Evolutionary conservation across 2,329 filamentous ascomycete species (phyloP), one percentile per base, ranked within the genome.

Genomic region (Diaporthe helianthi): DNA sequence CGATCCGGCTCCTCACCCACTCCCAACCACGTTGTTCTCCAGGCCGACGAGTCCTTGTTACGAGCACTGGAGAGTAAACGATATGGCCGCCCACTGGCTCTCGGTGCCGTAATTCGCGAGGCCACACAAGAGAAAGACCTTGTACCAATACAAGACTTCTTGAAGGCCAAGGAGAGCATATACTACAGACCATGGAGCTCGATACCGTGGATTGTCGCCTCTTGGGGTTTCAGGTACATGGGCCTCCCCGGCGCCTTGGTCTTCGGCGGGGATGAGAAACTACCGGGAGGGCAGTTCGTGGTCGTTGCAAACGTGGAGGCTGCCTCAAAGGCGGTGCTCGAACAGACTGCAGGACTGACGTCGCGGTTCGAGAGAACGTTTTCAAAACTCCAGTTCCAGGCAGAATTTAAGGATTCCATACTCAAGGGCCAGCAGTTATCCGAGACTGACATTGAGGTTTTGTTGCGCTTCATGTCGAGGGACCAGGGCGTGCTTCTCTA

Each of bases 91-190:
- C 96, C 96, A 1, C 85, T 95, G 12, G 93, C 92, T 3, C 83
- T 99, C 0, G 92, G 92, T 1, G 88, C 90, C 4, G 96, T 94
- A 6, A 83, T 98, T 60, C 81, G 82, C 36, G 95, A 98, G 75
- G 92, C 92, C 0, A 81, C 96, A 1, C 83, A 86, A 64, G 87
- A 85, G 52, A 89, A 86, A 55, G 89, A 91, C 53, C 87, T 97
- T 78, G 83, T 97, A 15, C 88, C 91, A 0, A 76, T 95, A 13
- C 81, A 87, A 17, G 86, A 91, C 12, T 99, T 97, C 75, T 79
- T 92, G 66, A 78, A 76, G 4, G 83, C 86, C 2, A 86, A 85
- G 65, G 87, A 90, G 68, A 95, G 89, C 80, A 89, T 97, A 72
- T 94, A 94, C 76, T 83, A 85, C 72, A 86, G 85, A 65, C 87